Evolutionary conservation across 768 basidiomycete species (phyloP), one percentile per base, ranked within the genome.

Genomic region (Termitomyces sp.): DNA sequence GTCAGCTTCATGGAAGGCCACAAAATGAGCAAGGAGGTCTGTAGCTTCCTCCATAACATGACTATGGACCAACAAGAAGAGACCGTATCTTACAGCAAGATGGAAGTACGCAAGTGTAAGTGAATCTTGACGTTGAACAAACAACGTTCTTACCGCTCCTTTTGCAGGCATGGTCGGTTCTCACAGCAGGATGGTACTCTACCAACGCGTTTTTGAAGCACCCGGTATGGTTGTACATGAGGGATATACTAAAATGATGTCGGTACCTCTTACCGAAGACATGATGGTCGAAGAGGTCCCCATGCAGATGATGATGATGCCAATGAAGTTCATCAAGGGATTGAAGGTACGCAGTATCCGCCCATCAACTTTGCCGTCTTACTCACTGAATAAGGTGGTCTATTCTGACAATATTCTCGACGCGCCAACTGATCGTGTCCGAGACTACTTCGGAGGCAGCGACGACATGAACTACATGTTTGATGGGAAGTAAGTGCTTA

Each of bases 381-480:
- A 52, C 16, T 20, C 2, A 14, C 23, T 23, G 10, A 9, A 52
- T 9, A 23, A 52, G 51, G 51, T 52, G 16, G 23, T 52, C 9
- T 52, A 26, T 18, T 38, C 51, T 26, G 51, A 52, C 51, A 28
- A 38, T 35, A 14, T 13, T 52, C 35, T 52, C 36, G 51, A 52
- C 23, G 51, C 51, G 2, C 50, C 50, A 20, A 2, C 9, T 26
- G 50, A 52, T 52, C 50, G 50, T 38, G 16, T 52, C 16, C 50
- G 50, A 52, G 50, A 52, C 35, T 16, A 5, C 20, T 52, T 52
- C 32, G 51, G 51, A 40, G 23, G 51, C 6, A 60, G 59, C 26
- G 54, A 55, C 43, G 60, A 61, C 18, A 48, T 61, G 26, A 58
- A 56, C 23, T 33, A 49, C 33, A 26, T 40, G n/a, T 41, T 23